Evolutionary conservation across 495 filamentous ascomycete species (phyloP).

Genomic region (Daldinia childiae): DNA sequence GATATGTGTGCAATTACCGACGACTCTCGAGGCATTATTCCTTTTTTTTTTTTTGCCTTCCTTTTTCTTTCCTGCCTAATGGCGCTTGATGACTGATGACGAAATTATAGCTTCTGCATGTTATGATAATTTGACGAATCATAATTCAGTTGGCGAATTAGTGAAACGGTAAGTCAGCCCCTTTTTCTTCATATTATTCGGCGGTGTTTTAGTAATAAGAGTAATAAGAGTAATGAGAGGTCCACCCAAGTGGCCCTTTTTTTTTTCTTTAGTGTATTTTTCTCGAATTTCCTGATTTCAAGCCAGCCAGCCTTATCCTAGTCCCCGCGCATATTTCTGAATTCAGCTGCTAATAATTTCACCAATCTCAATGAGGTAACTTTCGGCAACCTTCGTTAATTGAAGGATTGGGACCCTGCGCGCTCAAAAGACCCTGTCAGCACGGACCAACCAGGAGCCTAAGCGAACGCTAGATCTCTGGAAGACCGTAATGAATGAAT

Average conservation of each 20-base stretch:
- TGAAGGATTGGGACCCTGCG: constrained; percentile 3
- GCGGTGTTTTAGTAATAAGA: constrained; percentile 4
- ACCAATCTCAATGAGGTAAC: constrained; percentile 10
- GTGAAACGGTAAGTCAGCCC: constrained; percentile 10
- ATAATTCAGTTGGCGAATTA: constrained; percentile 2
- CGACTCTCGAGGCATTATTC: background rate
- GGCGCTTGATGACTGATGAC: constrained; percentile 2
- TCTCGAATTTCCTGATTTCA: constrained; percentile 26
- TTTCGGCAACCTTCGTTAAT: constrained; percentile 2
- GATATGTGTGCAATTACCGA: constrained; percentile 3
- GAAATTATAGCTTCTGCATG: constrained; percentile 3
- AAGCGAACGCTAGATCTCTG: constrained; percentile 3
- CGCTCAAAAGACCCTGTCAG: background rate
- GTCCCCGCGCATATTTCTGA: constrained; percentile 14
- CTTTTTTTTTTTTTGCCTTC: background rate
- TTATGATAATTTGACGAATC: constrained; percentile 9
- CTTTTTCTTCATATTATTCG: constrained; percentile 2
- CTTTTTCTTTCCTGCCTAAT: background rate
- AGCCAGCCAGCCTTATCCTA: constrained; percentile 21
- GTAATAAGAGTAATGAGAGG: constrained; percentile 1
- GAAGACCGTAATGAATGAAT: constrained; percentile 5
- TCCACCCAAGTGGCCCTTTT: constrained; percentile 7
- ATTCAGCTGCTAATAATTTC: constrained; percentile 24
- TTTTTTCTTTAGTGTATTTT: constrained; percentile 2
- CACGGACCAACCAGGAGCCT: background rate